phyloP scores from a whole-genome alignment of 441 rosid genomes.

The Macaranga tanarius region DNA sequence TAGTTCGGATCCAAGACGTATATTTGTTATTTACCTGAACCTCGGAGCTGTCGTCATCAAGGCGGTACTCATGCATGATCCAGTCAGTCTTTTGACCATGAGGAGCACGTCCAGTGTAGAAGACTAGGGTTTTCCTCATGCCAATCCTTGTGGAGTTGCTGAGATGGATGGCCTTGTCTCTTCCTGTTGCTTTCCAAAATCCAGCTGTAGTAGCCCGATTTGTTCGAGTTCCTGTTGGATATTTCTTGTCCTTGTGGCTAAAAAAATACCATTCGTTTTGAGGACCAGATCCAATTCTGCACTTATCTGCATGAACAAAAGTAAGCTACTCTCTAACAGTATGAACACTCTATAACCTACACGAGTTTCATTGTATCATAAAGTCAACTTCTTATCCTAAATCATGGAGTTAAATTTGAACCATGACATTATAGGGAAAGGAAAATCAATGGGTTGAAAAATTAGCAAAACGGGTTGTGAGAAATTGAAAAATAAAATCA shows the following conservation, averaged over 20 bases:
- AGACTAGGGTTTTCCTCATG: slow-evolving; percentile 86
- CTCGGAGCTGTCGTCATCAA: slow-evolving; percentile 61
- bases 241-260: slow-evolving; percentile 95
- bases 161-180: slow-evolving; percentile 82
- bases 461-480: neutral
- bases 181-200: slow-evolving; percentile 98
- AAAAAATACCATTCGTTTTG: slow-evolving; percentile 98
- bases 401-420: slow-evolving; percentile 6
- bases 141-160: slow-evolving; percentile 69
- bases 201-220: slow-evolving; percentile 89
- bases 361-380: neutral
- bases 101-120: slow-evolving; percentile 93
- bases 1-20: neutral
- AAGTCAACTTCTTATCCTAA: neutral
- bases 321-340: no score
- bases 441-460: neutral
- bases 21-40: slow-evolving; percentile 46
- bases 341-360: no score
- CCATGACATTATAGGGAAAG: neutral
- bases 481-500: neutral
- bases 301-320: slow-evolving; percentile 47
- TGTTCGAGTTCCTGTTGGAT: slow-evolving; percentile 91
- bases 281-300: slow-evolving; percentile 86
- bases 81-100: slow-evolving; percentile 94
- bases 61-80: slow-evolving; percentile 98